Conservation (phyloP, 257 asterid species). For the Solanum lycopersicoides region DNA sequence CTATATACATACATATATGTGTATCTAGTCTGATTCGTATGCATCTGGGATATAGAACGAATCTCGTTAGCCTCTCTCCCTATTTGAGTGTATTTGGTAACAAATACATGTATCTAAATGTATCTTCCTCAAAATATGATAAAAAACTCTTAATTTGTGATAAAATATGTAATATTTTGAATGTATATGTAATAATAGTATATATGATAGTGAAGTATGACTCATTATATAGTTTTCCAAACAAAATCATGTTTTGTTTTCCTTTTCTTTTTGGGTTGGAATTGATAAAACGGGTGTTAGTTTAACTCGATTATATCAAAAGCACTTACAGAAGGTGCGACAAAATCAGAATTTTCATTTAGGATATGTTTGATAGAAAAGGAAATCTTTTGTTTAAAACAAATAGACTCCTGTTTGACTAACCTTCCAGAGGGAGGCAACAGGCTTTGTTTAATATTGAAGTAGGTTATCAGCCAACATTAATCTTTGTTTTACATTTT, state of each 20-base stretch:
- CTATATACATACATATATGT: no score
- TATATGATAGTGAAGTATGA: background rate
- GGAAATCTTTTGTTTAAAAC: background rate
- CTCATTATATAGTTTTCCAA: no score
- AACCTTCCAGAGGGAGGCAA: background rate
- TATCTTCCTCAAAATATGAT: background rate
- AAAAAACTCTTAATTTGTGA: background rate
- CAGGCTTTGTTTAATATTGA: background rate
- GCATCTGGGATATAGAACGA: no score
- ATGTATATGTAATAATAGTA: background rate
- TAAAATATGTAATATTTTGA: background rate
- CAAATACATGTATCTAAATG: background rate
- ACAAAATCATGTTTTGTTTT: background rate
- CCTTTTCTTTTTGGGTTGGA: background rate
- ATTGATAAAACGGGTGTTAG: background rate
- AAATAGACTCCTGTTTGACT: background rate
- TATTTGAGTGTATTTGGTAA: background rate
- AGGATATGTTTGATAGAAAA: background rate
- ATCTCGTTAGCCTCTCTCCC: no score
- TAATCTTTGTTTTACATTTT: background rate
- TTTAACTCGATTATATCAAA: background rate
- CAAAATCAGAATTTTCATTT: background rate
- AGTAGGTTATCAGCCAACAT: background rate
- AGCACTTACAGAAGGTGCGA: accelerated
- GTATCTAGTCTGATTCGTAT: no score